Conservation (phyloP, 805 yeast species). For the Wickerhamomyces xylosicus region DNA sequence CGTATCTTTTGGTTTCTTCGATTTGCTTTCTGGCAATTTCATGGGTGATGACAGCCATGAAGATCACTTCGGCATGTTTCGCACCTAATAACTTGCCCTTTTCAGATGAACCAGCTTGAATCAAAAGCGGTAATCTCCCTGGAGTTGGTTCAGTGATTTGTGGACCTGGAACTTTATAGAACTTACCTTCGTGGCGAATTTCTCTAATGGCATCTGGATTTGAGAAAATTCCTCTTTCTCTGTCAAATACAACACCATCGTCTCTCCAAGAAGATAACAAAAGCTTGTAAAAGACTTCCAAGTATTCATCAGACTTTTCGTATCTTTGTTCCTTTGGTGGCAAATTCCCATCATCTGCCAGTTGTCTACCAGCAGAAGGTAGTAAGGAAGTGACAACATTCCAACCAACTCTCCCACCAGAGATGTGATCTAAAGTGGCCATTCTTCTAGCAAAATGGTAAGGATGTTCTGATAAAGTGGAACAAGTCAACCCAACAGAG, state of each 20-base stretch:
- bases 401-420: slow-evolving; percentile 39
- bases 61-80: slow-evolving; percentile 32
- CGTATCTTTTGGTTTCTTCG: slow-evolving; percentile 23
- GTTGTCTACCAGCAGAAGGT: slow-evolving; percentile 33
- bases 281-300: slow-evolving; percentile 30
- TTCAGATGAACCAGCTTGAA: slow-evolving; percentile 36
- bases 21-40: slow-evolving; percentile 22
- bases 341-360: slow-evolving; percentile 25
- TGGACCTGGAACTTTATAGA: slow-evolving; percentile 29
- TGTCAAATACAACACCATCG: slow-evolving; percentile 22
- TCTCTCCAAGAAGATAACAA: slow-evolving; percentile 35
- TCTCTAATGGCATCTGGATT: slow-evolving; percentile 30
- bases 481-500: slow-evolving; percentile 31
- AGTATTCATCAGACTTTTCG: slow-evolving; percentile 31
- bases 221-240: slow-evolving; percentile 23
- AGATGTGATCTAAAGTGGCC: slow-evolving; percentile 34
- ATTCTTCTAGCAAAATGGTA: slow-evolving; percentile 33
- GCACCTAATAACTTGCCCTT: slow-evolving; percentile 34
- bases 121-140: slow-evolving; percentile 32
- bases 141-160: slow-evolving; percentile 33
- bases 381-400: slow-evolving; percentile 33
- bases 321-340: slow-evolving; percentile 34
- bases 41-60: slow-evolving; percentile 26
- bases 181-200: slow-evolving; percentile 30
- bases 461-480: slow-evolving; percentile 35